phyloP scores from a whole-genome alignment of 192 early-diverging fungal species.

The Backusella westeae region DNA sequence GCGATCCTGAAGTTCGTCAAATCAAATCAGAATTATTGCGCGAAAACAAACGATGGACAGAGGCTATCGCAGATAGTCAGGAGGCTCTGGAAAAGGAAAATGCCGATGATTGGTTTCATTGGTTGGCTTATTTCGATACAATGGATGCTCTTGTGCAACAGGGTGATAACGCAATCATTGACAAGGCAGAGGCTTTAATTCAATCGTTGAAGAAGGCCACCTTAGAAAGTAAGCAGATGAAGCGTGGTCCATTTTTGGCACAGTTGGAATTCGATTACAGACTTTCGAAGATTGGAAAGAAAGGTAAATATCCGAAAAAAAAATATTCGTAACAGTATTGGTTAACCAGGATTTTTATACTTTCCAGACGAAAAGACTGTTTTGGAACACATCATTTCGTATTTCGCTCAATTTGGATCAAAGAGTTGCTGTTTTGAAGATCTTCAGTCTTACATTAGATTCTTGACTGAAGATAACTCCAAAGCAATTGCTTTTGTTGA shows the following conservation, averaged over 20 bases:
- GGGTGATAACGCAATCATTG: conserved; percentile 18
- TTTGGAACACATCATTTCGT: conserved; percentile 47
- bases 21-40: conserved; percentile 54
- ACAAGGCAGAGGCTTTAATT: conserved; percentile 42
- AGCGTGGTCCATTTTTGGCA: conserved; percentile 72
- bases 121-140: conserved; percentile 60
- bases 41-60: conserved; percentile 45
- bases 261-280: conserved; percentile 58
- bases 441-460: conserved; percentile 54
- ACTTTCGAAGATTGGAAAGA: conserved; percentile 32
- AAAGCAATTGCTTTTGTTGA: conserved; percentile 36
- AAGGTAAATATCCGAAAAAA: conserved; percentile 20
- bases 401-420: conserved; percentile 62
- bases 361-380: neutral
- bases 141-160: conserved; percentile 40
- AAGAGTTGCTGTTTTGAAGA: conserved; percentile 77
- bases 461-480: conserved; percentile 22
- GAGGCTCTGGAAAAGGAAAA: conserved; percentile 41
- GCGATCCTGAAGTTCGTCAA: conserved; percentile 72
- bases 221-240: conserved; percentile 33
- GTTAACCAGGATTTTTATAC: neutral
- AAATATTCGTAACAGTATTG: neutral
- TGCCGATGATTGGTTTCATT: conserved; percentile 74
- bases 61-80: conserved; percentile 42
- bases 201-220: conserved; percentile 37